Percentiles rank a stretch among this genome's conserved stretches.
phyloP scores from a whole-genome alignment of 345 rosid genomes.

The Capsella bursapastoris region DNA sequence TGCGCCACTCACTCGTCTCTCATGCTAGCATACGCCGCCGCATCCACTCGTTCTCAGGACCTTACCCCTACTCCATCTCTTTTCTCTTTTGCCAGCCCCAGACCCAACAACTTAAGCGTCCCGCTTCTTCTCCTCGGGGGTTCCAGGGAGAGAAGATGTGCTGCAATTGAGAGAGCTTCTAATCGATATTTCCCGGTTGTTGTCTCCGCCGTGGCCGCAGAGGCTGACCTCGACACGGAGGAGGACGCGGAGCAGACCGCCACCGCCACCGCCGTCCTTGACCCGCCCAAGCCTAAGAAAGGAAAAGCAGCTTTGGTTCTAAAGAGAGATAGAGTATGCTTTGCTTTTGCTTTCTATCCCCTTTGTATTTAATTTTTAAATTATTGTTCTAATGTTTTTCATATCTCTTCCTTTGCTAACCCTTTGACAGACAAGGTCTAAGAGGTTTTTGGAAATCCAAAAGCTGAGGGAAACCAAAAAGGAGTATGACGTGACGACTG shows the following conservation, averaged over 20 bases:
- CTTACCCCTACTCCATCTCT: constrained; percentile 50
- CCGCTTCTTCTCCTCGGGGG: constrained; percentile 48
- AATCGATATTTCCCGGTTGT: constrained; percentile 36
- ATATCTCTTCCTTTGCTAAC: not conserved
- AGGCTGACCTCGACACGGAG: constrained; percentile 56
- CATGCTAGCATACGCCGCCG: constrained; percentile 57
- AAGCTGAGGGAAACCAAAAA: constrained; percentile 82
- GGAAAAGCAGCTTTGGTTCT: constrained; percentile 85
- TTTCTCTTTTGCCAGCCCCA: constrained; percentile 59
- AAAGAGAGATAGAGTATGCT: constrained; percentile 86
- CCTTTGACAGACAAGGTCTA: constrained; percentile 83
- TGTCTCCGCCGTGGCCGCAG: constrained; percentile 57
- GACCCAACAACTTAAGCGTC: constrained; percentile 48
- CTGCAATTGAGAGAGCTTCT: constrained; percentile 26
- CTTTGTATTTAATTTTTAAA: not conserved
- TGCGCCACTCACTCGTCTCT: constrained; percentile 56
- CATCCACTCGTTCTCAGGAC: constrained; percentile 60
- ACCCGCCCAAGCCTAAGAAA: constrained; percentile 74
- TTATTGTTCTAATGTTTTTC: not conserved
- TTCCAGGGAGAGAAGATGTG: constrained; percentile 32
- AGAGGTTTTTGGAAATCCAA: constrained; percentile 98
- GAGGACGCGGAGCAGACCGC: constrained; percentile 52
- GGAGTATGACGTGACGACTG: constrained; percentile 76
- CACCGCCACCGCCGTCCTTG: constrained; percentile 47
- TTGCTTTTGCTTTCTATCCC: not conserved